Percentiles rank a stretch among this genome's conserved stretches.
These are phyloP conservation scores for Tuber calosporum DNA, from an alignment of 495 filamentous ascomycete species.

Conservation along the genomic window DNA sequence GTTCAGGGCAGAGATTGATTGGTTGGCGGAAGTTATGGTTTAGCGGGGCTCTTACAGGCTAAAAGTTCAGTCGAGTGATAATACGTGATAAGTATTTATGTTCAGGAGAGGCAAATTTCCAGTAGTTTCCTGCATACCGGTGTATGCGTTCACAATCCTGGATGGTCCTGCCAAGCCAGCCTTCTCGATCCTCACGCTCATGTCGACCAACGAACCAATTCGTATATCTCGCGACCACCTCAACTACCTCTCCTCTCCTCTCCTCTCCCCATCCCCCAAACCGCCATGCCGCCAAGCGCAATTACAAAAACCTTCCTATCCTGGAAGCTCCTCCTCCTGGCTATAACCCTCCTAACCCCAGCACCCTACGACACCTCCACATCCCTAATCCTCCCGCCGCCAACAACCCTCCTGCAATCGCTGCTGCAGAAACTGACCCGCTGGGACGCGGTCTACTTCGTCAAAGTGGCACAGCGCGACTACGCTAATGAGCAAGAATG, in stretches of 20 bases:
- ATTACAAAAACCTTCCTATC: conserved; percentile 43
- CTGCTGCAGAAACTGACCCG: conserved; percentile 57
- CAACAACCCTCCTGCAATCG: conserved; percentile 32
- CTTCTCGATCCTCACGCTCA: not conserved
- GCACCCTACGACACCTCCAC: conserved; percentile 86
- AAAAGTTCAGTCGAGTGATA: not conserved
- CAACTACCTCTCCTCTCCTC: no score
- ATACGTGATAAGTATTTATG: not conserved
- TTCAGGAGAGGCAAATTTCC: not conserved
- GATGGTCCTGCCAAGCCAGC: not conserved
- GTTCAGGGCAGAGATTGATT: not conserved
- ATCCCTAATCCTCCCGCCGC: conserved; percentile 48
- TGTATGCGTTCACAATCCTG: no score
- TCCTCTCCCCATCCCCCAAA: not conserved
- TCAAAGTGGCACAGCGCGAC: conserved; percentile 59
- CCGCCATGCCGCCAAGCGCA: not conserved
- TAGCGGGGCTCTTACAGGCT: not conserved
- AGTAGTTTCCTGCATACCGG: no score
- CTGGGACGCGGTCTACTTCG: conserved; percentile 92
- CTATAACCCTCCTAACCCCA: conserved; percentile 57
- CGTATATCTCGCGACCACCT: not conserved
- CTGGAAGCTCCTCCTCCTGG: conserved; percentile 70
- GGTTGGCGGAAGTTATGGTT: not conserved
- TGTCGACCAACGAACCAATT: not conserved
- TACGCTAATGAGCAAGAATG: conserved; percentile 92